A percentile compares a stretch with the other conserved stretches of the same genome.
These are phyloP conservation scores for Tetragonia tetragonoides DNA, from an alignment of 148 eudicot genomes.

Conservation along the genomic window DNA sequence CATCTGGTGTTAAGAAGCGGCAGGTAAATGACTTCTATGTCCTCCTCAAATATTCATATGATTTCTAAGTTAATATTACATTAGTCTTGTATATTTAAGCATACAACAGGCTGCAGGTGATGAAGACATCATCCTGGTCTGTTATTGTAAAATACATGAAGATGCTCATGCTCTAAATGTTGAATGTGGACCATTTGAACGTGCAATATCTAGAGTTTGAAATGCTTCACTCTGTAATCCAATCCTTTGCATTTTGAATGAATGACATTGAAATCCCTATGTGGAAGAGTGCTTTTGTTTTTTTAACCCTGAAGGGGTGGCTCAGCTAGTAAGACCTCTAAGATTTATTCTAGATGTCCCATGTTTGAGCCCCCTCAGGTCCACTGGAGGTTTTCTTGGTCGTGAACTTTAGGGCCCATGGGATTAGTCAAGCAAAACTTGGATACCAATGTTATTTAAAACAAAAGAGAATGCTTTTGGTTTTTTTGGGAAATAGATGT, in stretches of 20 bases:
- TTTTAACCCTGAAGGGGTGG: neutral
- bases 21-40: slow-evolving; percentile 49
- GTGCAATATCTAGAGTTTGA: neutral
- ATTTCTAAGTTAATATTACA: neutral
- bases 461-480: too few relatives aligned
- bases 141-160: neutral
- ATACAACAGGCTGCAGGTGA: neutral
- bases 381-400: too few relatives aligned
- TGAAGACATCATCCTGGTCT: neutral
- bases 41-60: neutral
- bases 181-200: neutral
- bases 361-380: too few relatives aligned
- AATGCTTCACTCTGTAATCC: neutral
- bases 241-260: neutral
- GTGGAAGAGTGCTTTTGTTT: neutral
- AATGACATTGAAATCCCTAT: too few relatives aligned
- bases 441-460: too few relatives aligned
- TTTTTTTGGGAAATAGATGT: neutral
- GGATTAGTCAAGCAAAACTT: too few relatives aligned
- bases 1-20: slow-evolving; percentile 87
- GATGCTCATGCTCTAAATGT: slow-evolving; percentile 2
- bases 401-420: too few relatives aligned
- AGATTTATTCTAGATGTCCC: too few relatives aligned
- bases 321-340: too few relatives aligned
- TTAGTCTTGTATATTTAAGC: neutral